Conservation (phyloP, 2,329 filamentous ascomycete genomes). For the Claviceps fusiformis region DNA sequence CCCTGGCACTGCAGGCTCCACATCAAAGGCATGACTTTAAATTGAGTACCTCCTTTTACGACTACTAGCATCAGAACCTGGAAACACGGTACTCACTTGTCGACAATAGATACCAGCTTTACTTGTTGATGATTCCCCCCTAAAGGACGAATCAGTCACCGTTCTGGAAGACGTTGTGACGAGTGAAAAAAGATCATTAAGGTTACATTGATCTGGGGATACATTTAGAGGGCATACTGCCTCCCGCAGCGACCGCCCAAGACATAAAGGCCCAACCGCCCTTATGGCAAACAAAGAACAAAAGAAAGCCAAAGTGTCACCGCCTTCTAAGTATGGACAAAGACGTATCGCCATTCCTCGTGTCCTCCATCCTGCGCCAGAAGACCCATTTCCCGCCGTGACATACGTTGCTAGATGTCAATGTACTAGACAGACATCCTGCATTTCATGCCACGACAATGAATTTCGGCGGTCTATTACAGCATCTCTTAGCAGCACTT, state of each 20-base stretch:
- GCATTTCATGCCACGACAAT: conserved; percentile 11
- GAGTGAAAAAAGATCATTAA: conserved; percentile 13
- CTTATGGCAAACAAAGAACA: conserved; percentile 26
- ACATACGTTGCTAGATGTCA: conserved; percentile 19
- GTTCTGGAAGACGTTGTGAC: background rate
- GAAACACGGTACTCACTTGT: no score
- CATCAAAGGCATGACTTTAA: background rate
- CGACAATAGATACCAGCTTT: background rate
- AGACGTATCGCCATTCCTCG: conserved; percentile 22
- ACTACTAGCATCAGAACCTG: no score
- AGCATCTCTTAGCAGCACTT: conserved; percentile 58
- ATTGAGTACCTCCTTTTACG: no score
- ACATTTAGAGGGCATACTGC: conserved; percentile 21
- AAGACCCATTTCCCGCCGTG: conserved; percentile 16
- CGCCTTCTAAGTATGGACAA: conserved; percentile 25
- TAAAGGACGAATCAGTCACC: background rate
- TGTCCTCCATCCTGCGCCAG: conserved; percentile 18
- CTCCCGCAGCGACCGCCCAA: conserved; percentile 23
- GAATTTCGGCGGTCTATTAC: conserved; percentile 7
- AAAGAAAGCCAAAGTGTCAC: conserved; percentile 25
- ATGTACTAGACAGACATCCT: conserved; percentile 17
- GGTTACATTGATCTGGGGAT: conserved; percentile 21
- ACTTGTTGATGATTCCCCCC: background rate
- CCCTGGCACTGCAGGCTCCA: background rate
- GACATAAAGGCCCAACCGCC: conserved; percentile 23